Base-by-base conservation (phyloP, 1,284 basidiomycete genomes). In the Coniophora puteana region DNA sequence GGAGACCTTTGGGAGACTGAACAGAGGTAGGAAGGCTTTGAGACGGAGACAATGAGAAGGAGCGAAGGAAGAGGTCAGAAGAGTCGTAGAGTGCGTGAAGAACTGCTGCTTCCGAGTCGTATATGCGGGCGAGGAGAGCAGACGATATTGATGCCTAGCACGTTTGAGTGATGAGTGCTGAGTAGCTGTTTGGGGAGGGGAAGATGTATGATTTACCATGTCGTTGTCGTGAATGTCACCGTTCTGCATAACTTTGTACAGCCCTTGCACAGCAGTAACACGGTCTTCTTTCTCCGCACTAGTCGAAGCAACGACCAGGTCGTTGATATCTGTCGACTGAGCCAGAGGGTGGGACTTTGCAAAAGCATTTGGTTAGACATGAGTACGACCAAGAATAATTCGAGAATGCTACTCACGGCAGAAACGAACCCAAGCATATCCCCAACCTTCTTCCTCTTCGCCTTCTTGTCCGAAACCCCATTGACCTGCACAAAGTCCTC, bases 31-130 rank as follows among this genome's bases (percentile, higher is more conserved):
- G n/a, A n/a, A n/a, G n/a, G n/a, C n/a, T n/a, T n/a, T n/a, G n/a
- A n/a, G n/a, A 58, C 4, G 55, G 62, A 1, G 62, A 53, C 11
- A 48, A 26, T 21, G 20, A 25, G 2, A 61, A 36, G 22, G 79
- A 51, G 0, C 72, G 68, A 3, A 77, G 61, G 30, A 88, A 55
- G 1, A 62, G 38, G 4, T 62, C 52, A 1, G 79, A 63, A 5
- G 71, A 58, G 1, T 66, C 62, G 57, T 93, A 93, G 2, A 94
- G 64, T 0, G 72, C 75, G 26, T 82, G 68, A 10, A 92, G 60
- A 8, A 94, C 85, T 0, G 61, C 51, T 2, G 65, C 47, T 25
- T 78, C 72, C 4, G 72, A 67, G 52, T 95, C 92, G 36, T 80
- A 72, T 3, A 89, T 57, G 2, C 88, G 77, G 11, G 79, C 72